Evolutionary conservation across 108 stramenopile genomes (phyloP), one percentile per base, ranked within the genome.

Genomic region (Fistulifera pelliculosa): DNA sequence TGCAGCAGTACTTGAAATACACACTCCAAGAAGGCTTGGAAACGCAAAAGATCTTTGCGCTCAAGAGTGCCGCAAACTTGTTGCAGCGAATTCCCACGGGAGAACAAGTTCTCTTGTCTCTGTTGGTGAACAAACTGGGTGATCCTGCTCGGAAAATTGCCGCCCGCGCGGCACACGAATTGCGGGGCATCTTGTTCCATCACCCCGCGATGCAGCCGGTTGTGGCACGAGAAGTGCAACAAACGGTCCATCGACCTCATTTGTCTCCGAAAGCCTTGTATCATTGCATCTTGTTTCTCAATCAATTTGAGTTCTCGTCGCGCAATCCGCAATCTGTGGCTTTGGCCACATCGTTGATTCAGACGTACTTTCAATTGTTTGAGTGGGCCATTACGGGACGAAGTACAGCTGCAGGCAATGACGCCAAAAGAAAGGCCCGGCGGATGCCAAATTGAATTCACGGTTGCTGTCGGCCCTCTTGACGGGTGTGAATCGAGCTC

Each of bases 61-160:
- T 96, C 15, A 68, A 70, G 41, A 74, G 84, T 11, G 78, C 93
- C n/a, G 66, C 68, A 1, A 52, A 52, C 43, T 64, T 94, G 24
- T 63, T 97, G 45, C 52, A 52, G 38, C 65, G 60, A 23, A 50
- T 69, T 11, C 94, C 96, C 1, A 94, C 95, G 54, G 84, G 81
- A 0, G 98, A 99, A 82, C 67, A 58, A 11, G 24, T 61, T 16
- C 62, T 99, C 13, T 66, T 99, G 28, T 61, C 59, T 2, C 70
- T 97, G 68, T 75, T 96, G 39, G 94, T 93, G 16, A 97, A 99
- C 70, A 97, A 97, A 70, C 58, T 97, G 39, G 98, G 98, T 35
- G 98, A 99, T 69, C 92, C 94, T 0, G 71, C 49, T n/a, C 76
- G 76, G 47, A 96, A 94, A 66, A 75, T 92, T 41, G 82, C 87